These are phyloP conservation scores for Pisolithus marmoratus DNA, from an alignment of 768 basidiomycete species.

Conservation along the genomic window DNA sequence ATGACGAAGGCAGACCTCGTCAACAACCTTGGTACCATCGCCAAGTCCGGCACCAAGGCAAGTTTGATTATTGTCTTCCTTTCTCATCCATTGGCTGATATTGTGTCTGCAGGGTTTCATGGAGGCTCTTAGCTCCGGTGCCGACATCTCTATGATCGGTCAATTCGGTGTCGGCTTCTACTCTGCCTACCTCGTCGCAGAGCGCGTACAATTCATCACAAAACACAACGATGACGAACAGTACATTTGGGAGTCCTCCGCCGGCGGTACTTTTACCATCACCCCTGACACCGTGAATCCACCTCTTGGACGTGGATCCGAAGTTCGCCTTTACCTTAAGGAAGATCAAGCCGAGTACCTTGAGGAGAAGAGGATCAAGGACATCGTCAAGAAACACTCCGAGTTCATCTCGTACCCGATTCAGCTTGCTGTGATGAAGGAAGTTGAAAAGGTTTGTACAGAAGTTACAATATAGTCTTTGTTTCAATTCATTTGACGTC, in stretches of 20 bases:
- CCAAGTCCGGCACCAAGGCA: conserved; percentile 91
- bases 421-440: conserved; percentile 97
- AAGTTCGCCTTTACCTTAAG: conserved; percentile 90
- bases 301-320: conserved; percentile 88
- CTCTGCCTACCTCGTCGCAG: conserved; percentile 98
- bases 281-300: conserved; percentile 88
- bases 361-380: conserved; percentile 99
- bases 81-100: conserved; percentile 4
- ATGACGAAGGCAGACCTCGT: conserved; percentile 99
- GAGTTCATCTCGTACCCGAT: conserved; percentile 99
- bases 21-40: conserved; percentile 97
- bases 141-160: conserved; percentile 95
- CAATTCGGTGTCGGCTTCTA: conserved; percentile 99
- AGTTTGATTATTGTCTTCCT: conserved; percentile 12
- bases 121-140: conserved; percentile 91
- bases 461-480: neutral
- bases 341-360: conserved; percentile 99
- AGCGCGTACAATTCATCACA: conserved; percentile 96
- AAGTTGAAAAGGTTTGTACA: conserved; percentile 88
- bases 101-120: conserved; percentile 79
- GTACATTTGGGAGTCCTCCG: conserved; percentile 99
- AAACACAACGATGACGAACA: conserved; percentile 99
- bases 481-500: conserved; percentile 4
- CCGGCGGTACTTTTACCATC: conserved; percentile 99
- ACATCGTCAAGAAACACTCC: conserved; percentile 99